Percentiles rank a stretch among this genome's conserved stretches.
These are phyloP conservation scores for Cymodocea nodosa DNA, from an alignment of 116 monocot species.

Conservation along the genomic window DNA sequence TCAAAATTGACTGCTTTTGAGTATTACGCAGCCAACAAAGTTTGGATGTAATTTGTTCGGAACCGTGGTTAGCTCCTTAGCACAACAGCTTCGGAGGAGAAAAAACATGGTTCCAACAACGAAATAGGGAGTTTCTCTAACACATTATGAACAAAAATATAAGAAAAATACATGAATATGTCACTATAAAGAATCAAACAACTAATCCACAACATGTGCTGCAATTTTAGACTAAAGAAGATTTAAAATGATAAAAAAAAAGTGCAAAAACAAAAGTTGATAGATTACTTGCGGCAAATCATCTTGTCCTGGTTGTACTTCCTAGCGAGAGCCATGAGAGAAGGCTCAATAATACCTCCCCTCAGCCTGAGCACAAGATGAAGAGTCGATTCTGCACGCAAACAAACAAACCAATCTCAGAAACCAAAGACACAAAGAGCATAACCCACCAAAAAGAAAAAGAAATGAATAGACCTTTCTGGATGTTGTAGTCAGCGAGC, in stretches of 20 bases:
- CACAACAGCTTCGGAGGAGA: not conserved
- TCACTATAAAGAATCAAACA: too few relatives aligned
- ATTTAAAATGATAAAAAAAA: not conserved
- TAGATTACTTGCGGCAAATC: conserved; percentile 19
- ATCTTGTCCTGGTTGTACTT: conserved; percentile 28
- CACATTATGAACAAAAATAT: too few relatives aligned
- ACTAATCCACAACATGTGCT: too few relatives aligned
- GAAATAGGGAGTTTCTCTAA: not conserved
- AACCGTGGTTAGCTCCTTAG: not conserved
- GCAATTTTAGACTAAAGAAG: not conserved
- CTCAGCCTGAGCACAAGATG: conserved; percentile 24
- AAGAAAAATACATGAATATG: too few relatives aligned
- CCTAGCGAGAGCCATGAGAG: conserved; percentile 24
- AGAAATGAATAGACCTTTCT: conserved; percentile 4
- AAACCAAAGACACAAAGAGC: not conserved
- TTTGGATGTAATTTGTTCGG: not conserved
- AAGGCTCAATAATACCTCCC: conserved; percentile 27
- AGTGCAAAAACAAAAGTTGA: not conserved
- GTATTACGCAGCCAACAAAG: conserved; percentile 1
- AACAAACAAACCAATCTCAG: not conserved
- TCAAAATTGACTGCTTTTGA: conserved; percentile 3
- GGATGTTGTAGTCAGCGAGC: conserved; percentile 22
- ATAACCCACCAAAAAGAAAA: not conserved
- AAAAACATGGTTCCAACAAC: not conserved
- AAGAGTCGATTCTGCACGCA: conserved; percentile 11